Percentiles rank a stretch among this genome's conserved stretches.
phyloP scores from a whole-genome alignment of 257 asterid genomes.

The Gardenia jasminoides region DNA sequence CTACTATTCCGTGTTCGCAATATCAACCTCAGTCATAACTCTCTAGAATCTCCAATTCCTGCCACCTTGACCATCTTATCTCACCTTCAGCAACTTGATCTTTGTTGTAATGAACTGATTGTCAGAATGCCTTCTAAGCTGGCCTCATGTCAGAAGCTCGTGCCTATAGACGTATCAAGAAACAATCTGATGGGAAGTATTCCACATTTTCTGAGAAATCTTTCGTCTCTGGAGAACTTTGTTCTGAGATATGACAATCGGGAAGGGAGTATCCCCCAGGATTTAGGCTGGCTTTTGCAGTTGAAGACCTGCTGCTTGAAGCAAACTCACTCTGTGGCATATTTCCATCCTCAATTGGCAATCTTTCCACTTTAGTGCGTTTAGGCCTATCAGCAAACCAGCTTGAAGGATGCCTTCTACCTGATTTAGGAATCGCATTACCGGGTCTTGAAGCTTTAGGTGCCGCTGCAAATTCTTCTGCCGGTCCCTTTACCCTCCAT shows the following conservation, averaged over 20 bases:
- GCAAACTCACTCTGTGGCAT: not conserved
- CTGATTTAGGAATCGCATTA: not conserved
- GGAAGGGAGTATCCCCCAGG: not conserved
- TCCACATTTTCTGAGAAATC: not conserved
- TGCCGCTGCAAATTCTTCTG: not conserved
- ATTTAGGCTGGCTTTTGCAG: not conserved
- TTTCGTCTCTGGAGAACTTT: not conserved
- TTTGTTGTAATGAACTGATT: not conserved
- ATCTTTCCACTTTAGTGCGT: not conserved
- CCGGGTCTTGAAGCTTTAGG: not conserved
- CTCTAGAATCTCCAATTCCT: not conserved
- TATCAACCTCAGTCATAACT: constrained; percentile 2
- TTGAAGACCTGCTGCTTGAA: not conserved
- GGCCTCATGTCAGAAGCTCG: not conserved
- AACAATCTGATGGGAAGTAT: not conserved
- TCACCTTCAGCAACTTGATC: not conserved
- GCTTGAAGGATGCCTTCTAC: not conserved
- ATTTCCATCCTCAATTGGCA: not conserved
- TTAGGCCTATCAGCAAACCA: not conserved
- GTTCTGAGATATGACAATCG: not conserved
- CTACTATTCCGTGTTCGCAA: not conserved
- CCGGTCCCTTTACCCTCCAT: not conserved
- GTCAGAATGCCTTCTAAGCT: not conserved
- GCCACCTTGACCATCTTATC: not conserved
- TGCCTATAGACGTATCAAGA: rapidly evolving